These are phyloP conservation scores for Backusella parvicylindrica DNA, from an alignment of 192 early-diverging fungal genomes.

Conservation along the genomic window DNA sequence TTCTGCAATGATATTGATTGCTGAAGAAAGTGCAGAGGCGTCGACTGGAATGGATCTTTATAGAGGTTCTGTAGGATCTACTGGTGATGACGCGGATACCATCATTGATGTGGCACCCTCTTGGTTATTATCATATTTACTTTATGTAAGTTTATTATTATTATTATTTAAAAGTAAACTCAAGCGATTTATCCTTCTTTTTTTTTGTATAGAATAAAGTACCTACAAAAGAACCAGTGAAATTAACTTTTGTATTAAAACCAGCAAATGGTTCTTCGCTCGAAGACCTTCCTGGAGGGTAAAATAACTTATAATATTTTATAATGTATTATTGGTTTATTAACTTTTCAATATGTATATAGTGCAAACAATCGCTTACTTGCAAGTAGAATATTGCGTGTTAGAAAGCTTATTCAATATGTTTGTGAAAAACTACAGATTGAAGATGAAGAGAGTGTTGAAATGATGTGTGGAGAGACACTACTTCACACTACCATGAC, in stretches of 20 bases:
- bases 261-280: constrained; percentile 57
- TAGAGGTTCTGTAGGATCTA: constrained; percentile 55
- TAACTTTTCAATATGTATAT: not conserved
- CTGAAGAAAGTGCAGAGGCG: constrained; percentile 72
- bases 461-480: constrained; percentile 56
- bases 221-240: constrained; percentile 69
- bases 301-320: not conserved
- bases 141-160: constrained; percentile 44
- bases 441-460: constrained; percentile 37
- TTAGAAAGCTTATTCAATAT: constrained; percentile 80
- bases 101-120: constrained; percentile 72
- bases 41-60: constrained; percentile 68
- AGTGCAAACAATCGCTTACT: constrained; percentile 54
- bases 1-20: constrained; percentile 64
- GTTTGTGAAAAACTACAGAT: constrained; percentile 70
- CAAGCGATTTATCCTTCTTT: not conserved
- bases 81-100: constrained; percentile 39
- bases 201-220: constrained; percentile 49
- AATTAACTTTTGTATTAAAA: constrained; percentile 78
- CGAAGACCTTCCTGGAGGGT: constrained; percentile 52
- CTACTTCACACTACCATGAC: constrained; percentile 62
- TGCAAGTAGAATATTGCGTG: constrained; percentile 87
- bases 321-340: not conserved
- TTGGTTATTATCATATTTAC: constrained; percentile 82
- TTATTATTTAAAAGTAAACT: not conserved